phyloP scores from a whole-genome alignment of 495 filamentous ascomycete genomes.

The Apodospora peruviana region DNA sequence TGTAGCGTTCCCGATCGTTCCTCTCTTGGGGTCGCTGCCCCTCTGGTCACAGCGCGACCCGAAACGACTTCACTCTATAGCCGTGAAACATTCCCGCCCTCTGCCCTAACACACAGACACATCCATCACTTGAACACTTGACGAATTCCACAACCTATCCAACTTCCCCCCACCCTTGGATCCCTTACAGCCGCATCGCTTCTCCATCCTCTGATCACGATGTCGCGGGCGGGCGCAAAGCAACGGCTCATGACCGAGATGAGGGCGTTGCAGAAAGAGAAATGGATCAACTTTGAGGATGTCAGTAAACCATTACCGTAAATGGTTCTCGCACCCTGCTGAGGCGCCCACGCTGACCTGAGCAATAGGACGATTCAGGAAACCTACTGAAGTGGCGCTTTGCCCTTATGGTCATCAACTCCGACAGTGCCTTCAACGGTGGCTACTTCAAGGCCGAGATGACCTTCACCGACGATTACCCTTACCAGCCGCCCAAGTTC shows the following conservation, averaged over 20 bases:
- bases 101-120: no score
- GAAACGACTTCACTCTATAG: no score
- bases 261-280: conserved; percentile 75
- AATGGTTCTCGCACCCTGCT: no score
- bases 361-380: conserved; percentile 57
- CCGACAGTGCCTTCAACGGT: conserved; percentile 84
- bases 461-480: conserved; percentile 85
- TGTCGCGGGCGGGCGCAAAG: conserved; percentile 49
- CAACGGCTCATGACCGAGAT: conserved; percentile 86
- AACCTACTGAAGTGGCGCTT: conserved; percentile 84
- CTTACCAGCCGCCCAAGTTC: conserved; percentile 88
- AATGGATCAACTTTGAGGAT: conserved; percentile 81
- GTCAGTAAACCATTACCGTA: conserved; percentile 6
- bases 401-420: conserved; percentile 85
- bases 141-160: no score
- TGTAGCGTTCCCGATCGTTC: no score
- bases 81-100: no score
- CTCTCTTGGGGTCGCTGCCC: no score
- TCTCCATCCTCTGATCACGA: no score
- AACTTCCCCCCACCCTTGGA: no score
- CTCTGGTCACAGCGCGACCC: no score
- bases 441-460: conserved; percentile 89
- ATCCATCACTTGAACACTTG: no score
- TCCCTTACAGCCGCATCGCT: no score
- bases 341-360: conserved; percentile 4